A percentile compares a stretch with the other conserved stretches of the same genome.
These are phyloP conservation scores for Verticillium albo-atrum DNA, from an alignment of 2,329 filamentous ascomycete species.

Conservation along the genomic window DNA sequence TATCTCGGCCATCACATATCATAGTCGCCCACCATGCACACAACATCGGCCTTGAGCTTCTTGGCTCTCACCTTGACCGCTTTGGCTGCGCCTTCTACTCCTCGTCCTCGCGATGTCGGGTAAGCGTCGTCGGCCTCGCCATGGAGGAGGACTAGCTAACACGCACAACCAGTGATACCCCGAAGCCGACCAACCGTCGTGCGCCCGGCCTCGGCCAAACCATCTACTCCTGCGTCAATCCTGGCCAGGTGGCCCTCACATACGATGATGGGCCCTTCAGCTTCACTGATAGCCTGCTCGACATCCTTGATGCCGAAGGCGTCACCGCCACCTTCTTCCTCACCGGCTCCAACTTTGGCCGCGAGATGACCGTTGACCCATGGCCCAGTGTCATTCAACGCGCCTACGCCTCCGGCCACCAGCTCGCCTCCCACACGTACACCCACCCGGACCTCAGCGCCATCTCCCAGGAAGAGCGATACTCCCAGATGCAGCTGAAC, in stretches of 20 bases:
- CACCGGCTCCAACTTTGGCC: constrained; percentile 34
- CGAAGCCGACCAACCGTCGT: background rate
- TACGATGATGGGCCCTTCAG: constrained; percentile 42
- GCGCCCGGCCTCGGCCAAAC: constrained; percentile 3
- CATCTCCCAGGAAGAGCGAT: constrained; percentile 25
- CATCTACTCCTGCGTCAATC: constrained; percentile 21
- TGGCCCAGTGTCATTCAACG: constrained; percentile 31
- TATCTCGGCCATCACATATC: no score
- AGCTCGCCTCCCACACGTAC: constrained; percentile 34
- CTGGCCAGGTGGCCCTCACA: constrained; percentile 36
- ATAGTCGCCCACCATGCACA: background rate
- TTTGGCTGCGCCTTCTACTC: background rate
- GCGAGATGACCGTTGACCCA: constrained; percentile 31
- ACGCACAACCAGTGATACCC: background rate
- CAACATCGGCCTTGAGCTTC: background rate
- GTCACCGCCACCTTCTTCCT: constrained; percentile 38
- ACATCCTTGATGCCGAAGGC: constrained; percentile 24
- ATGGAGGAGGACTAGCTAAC: background rate
- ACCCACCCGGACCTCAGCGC: constrained; percentile 37
- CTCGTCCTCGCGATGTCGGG: background rate
- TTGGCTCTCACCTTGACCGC: background rate
- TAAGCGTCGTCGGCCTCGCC: background rate
- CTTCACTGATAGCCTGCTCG: constrained; percentile 36
- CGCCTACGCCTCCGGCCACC: constrained; percentile 37
- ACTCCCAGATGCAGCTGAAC: constrained; percentile 36